phyloP scores from a whole-genome alignment of 257 asterid genomes.

The Solanum medicagineum region DNA sequence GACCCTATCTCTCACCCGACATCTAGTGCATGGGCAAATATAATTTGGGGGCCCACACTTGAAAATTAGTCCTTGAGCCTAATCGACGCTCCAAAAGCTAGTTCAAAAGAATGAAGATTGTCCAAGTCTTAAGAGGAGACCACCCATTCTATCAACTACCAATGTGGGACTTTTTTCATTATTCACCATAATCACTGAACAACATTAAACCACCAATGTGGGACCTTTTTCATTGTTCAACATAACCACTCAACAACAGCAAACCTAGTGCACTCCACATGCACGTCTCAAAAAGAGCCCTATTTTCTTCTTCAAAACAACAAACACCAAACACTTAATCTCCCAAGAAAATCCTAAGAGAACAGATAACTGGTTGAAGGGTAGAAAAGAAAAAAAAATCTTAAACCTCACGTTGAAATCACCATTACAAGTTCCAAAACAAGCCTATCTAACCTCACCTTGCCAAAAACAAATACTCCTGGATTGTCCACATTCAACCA shows the following conservation, averaged over 20 bases:
- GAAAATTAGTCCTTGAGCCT: too few relatives aligned
- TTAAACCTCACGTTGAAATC: neutral
- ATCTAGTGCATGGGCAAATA: too few relatives aligned
- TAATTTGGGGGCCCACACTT: too few relatives aligned
- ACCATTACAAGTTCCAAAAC: neutral
- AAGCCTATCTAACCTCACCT: neutral
- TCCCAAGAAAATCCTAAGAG: neutral
- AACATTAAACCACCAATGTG: neutral
- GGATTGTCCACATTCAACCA: neutral
- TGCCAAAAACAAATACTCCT: neutral
- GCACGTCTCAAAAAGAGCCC: neutral
- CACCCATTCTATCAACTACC: neutral
- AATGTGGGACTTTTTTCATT: neutral
- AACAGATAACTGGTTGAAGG: neutral
- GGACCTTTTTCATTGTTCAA: neutral
- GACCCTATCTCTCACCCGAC: too few relatives aligned
- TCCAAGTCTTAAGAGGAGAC: neutral
- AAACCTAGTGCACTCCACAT: neutral
- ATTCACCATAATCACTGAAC: neutral
- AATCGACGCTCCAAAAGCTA: neutral
- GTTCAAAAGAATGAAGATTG: neutral
- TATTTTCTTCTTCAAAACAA: neutral
- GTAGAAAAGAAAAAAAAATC: neutral
- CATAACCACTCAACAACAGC: neutral
- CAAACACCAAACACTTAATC: neutral